Evolutionary conservation across 108 stramenopile species (phyloP).

Genomic region (Asterionellopsis glacialis): DNA sequence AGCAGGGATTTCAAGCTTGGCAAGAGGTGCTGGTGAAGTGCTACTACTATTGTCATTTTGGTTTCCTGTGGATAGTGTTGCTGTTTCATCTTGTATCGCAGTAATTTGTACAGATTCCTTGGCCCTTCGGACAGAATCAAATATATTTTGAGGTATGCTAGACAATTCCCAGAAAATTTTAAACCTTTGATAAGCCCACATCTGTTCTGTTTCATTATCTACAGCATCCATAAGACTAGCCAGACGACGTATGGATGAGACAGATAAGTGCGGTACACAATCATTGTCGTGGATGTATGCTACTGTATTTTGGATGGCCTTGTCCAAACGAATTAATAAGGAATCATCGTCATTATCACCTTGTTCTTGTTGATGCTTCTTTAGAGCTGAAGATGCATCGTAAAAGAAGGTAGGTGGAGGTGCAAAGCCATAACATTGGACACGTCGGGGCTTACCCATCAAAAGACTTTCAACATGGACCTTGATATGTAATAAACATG

Average conservation of each 20-base stretch:
- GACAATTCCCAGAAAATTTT: slow-evolving; percentile 2
- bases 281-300: slow-evolving; percentile 27
- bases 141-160: not conserved
- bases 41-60: too few species aligned
- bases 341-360: not conserved
- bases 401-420: slow-evolving; percentile 9
- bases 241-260: slow-evolving; percentile 9
- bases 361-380: not conserved
- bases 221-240: slow-evolving; percentile 3
- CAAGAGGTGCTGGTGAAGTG: not conserved
- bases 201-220: slow-evolving; percentile 3
- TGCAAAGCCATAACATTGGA: slow-evolving; percentile 19
- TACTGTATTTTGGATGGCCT: slow-evolving; percentile 14
- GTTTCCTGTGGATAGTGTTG: too few species aligned
- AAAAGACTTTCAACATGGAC: not conserved
- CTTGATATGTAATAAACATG: slow-evolving; percentile 17
- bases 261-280: slow-evolving; percentile 22
- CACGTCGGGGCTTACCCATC: not conserved
- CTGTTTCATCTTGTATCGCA: too few species aligned
- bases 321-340: not conserved
- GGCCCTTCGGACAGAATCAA: not conserved
- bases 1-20: slow-evolving; percentile 9
- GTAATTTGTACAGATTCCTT: too few species aligned
- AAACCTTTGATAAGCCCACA: not conserved
- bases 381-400: not conserved